Base-by-base conservation (phyloP, 148 eudicot genomes). In the Rhododendron molle region DNA sequence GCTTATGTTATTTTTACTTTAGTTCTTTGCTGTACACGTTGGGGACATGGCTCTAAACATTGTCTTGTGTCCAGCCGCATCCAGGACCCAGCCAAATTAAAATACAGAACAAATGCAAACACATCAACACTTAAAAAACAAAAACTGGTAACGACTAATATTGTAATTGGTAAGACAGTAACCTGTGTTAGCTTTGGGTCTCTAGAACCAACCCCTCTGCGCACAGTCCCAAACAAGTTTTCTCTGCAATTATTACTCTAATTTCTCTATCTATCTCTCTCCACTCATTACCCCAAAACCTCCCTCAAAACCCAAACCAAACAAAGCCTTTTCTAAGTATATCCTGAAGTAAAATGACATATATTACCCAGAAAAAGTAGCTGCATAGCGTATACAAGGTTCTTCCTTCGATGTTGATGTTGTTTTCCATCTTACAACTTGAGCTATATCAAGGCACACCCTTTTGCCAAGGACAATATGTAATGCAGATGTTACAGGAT, bases 401-500 rank as follows among this genome's bases (percentile, higher is more conserved):
- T 97, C 94, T 83, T 91, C 92, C 84, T 93, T 91, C 26, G 98
- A 92, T 38, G 90, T 88, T 20, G 87, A 83, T 34, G 94, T 89
- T 73, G 87, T 85, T 91, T 95, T 93, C 99, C 99, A 95, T 87
- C 93, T 90, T 26, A 97, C 96, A 86, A 97, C 93, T 91, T 97
- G 99, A 90, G 98, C 98, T 83, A 97, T 92, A 93, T 97, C 99
- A 87, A 97, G 95, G 91, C 88, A 67, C 88, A 97, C 91, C 88
- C 92, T 93, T 91, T 93, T 95, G 15, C 99, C 98, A 36, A 97
- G 98, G 88, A 95, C 92, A 86, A 97, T 95, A 86, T 97, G 96
- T 87, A 97, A 90, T 71, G 99, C 98, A 85, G 99, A 97, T 85
- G 99, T 97, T 87, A 90, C 86, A 76, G 96, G 92, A 92, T 97